A percentile compares a stretch with the other conserved stretches of the same genome.
Conservation (phyloP, 495 filamentous ascomycete genomes). For the Apiosordaria backusii region DNA sequence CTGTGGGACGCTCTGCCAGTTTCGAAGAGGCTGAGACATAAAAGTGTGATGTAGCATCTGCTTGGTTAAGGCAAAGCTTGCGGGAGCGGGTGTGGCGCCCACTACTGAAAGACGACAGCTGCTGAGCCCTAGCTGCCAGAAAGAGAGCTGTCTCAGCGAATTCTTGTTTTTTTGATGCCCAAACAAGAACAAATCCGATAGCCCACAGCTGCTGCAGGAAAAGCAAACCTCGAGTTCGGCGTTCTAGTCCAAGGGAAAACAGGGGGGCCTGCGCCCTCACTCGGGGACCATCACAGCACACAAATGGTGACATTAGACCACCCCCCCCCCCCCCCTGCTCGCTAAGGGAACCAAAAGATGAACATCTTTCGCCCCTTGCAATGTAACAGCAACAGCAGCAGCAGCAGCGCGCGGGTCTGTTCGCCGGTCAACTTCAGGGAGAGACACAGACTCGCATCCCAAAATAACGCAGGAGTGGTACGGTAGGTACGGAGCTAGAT, state of each 20-base stretch:
- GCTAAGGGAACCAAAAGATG: background rate
- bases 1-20: background rate
- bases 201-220: background rate
- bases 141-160: background rate
- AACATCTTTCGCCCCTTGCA: background rate
- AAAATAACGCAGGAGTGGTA: conserved; percentile 4
- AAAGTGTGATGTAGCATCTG: conserved; percentile 1
- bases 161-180: background rate
- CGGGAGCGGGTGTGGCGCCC: conserved; percentile 7
- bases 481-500: conserved; percentile 4
- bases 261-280: background rate
- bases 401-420: background rate
- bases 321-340: too few relatives aligned
- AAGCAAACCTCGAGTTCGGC: background rate
- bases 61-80: conserved; percentile 2
- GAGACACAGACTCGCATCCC: background rate
- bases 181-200: background rate
- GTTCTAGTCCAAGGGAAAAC: background rate
- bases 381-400: too few relatives aligned
- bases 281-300: conserved; percentile 4
- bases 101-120: background rate
- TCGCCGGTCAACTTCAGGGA: background rate
- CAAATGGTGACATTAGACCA: background rate
- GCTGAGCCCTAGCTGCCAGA: too few relatives aligned
- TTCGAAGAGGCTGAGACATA: conserved; percentile 7